Conservation (phyloP, 2,329 filamentous ascomycete species). For the Cryphonectria naterciae region DNA sequence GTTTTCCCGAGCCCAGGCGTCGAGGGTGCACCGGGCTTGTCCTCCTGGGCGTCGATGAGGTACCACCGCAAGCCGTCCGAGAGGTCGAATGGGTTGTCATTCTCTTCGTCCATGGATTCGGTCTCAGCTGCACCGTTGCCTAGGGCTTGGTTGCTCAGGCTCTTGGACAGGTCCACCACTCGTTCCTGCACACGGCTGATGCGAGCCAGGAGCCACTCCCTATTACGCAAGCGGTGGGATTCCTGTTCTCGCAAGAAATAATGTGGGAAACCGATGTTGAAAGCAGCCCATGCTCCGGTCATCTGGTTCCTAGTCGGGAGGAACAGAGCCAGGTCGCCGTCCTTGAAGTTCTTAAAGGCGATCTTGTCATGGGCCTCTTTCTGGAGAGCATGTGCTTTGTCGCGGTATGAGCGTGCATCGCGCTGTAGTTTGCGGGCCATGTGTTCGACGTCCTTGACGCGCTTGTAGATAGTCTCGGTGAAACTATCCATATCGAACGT, state of each 20-base stretch:
- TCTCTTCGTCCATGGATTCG: slow-evolving; percentile 67
- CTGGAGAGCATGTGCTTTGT: slow-evolving; percentile 79
- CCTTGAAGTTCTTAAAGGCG: slow-evolving; percentile 92
- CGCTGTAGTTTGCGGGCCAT: slow-evolving; percentile 92
- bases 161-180: slow-evolving; percentile 88
- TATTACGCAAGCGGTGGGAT: slow-evolving; percentile 76
- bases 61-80: slow-evolving; percentile 97
- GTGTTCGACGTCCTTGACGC: slow-evolving; percentile 91
- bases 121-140: slow-evolving; percentile 47
- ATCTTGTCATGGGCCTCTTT: slow-evolving; percentile 95
- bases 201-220: slow-evolving; percentile 95
- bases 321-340: slow-evolving; percentile 92
- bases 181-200: slow-evolving; percentile 91
- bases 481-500: slow-evolving; percentile 85
- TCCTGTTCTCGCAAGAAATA: slow-evolving; percentile 97
- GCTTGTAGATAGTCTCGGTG: slow-evolving; percentile 81
- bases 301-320: slow-evolving; percentile 92
- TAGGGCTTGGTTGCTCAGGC: slow-evolving; percentile 53
- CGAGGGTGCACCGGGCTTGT: slow-evolving; percentile 88
- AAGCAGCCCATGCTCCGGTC: slow-evolving; percentile 94
- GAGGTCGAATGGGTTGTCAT: slow-evolving; percentile 96
- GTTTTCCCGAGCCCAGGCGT: slow-evolving; percentile 91
- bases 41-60: slow-evolving; percentile 88
- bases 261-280: slow-evolving; percentile 96
- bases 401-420: slow-evolving; percentile 83